Percentiles rank a stretch among this genome's conserved stretches.
phyloP scores from a whole-genome alignment of 495 filamentous ascomycete species.

The Barbatosphaeria neglecta region DNA sequence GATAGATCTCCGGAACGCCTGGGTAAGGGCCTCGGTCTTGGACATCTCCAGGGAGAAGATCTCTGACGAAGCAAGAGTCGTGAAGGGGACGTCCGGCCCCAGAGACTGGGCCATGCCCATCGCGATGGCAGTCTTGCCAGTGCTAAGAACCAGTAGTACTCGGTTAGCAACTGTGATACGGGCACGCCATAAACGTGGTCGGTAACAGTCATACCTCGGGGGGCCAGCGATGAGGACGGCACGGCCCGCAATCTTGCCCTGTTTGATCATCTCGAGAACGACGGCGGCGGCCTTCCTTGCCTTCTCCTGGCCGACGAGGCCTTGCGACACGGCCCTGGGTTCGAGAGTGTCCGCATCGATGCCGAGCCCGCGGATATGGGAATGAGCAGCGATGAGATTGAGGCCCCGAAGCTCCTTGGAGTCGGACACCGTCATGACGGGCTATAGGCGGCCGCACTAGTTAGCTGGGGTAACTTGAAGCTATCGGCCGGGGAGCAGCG shows the following conservation, averaged over 20 bases:
- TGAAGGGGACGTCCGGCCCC: conserved; percentile 89
- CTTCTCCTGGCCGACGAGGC: conserved; percentile 93
- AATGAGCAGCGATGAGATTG: conserved; percentile 96
- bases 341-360: conserved; percentile 88
- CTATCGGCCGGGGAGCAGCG: not conserved
- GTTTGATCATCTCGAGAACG: conserved; percentile 95
- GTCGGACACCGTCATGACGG: conserved; percentile 87
- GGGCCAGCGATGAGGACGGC: conserved; percentile 93
- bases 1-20: conserved; percentile 95
- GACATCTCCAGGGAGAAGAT: conserved; percentile 99
- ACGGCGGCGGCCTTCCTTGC: conserved; percentile 92
- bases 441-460: conserved; percentile 31
- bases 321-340: conserved; percentile 75
- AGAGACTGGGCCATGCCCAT: conserved; percentile 98
- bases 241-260: conserved; percentile 93
- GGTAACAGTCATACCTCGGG: conserved; percentile 44
- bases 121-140: conserved; percentile 95
- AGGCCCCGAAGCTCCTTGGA: conserved; percentile 86
- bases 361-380: conserved; percentile 90
- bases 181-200: too few species aligned
- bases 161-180: conserved; percentile 2
- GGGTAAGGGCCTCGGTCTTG: conserved; percentile 94
- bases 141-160: conserved; percentile 40
- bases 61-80: conserved; percentile 86
- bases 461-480: not conserved